Conservation (phyloP, 805 yeast species). For the Candida silvatica region DNA sequence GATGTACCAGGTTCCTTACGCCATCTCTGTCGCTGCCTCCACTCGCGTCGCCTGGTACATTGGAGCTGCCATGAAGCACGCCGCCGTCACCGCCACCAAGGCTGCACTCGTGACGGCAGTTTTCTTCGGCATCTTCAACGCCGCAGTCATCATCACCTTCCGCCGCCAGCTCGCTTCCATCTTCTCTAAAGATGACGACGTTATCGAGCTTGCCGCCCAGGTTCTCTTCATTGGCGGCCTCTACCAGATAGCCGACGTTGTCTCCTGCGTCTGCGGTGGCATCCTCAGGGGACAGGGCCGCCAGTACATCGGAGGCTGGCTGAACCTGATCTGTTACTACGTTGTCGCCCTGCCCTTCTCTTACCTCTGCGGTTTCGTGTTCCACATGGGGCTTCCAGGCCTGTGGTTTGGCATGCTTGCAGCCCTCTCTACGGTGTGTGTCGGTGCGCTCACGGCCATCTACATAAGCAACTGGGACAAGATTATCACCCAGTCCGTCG, state of each 20-base stretch:
- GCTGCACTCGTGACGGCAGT: slow-evolving; percentile 29
- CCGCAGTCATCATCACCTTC: slow-evolving; percentile 33
- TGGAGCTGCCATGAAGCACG: slow-evolving; percentile 28
- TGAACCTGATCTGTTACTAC: slow-evolving; percentile 50
- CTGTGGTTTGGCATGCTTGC: slow-evolving; percentile 55
- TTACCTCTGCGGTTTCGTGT: slow-evolving; percentile 41
- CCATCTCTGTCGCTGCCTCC: slow-evolving; percentile 48
- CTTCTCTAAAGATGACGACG: slow-evolving; percentile 55
- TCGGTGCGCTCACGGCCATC: slow-evolving; percentile 30
- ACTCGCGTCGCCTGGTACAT: slow-evolving; percentile 50
- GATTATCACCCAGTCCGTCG: slow-evolving; percentile 21
- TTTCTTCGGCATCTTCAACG: slow-evolving; percentile 35
- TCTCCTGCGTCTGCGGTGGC: slow-evolving; percentile 68
- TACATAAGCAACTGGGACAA: slow-evolving; percentile 22
- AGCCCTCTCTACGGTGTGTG: slow-evolving; percentile 42
- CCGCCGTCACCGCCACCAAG: slow-evolving; percentile 30
- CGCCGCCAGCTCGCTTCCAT: slow-evolving; percentile 35
- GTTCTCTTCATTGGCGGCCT: slow-evolving; percentile 57
- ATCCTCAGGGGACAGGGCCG: slow-evolving; percentile 73
- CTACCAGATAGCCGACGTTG: slow-evolving; percentile 63
- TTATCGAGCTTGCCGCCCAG: slow-evolving; percentile 37
- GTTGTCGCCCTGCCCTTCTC: slow-evolving; percentile 57
- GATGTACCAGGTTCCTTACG: slow-evolving; percentile 50
- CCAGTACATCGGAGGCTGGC: slow-evolving; percentile 53
- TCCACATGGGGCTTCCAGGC: slow-evolving; percentile 45